Evolutionary conservation across 257 asterid species (phyloP).

Genomic region (Lycium barbarum): DNA sequence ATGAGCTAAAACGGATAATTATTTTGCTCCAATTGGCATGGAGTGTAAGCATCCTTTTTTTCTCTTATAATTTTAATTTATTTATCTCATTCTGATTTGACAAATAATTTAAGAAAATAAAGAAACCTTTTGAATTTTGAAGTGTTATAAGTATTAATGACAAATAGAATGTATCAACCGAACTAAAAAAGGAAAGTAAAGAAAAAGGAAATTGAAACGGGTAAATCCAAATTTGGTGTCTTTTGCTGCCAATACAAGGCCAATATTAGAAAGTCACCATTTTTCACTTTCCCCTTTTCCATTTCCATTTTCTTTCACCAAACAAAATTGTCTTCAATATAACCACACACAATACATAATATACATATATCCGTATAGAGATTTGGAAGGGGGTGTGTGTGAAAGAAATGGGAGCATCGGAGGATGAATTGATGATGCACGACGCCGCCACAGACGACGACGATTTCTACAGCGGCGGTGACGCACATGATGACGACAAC

Average conservation of each 20-base stretch:
- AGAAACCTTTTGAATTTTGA: no score
- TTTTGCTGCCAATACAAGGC: neutral
- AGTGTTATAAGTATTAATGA: no score
- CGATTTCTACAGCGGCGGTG: conserved; percentile 62
- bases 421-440: conserved; percentile 68
- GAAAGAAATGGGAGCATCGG: conserved; percentile 57
- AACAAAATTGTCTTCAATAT: neutral
- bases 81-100: no score
- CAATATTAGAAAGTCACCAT: neutral
- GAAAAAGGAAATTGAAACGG: no score
- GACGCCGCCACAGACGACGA: conserved; percentile 54
- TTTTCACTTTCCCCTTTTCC: neutral
- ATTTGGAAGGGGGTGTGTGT: neutral
- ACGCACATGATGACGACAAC: conserved; percentile 45
- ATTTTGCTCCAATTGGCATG: no score
- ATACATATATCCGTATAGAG: neutral
- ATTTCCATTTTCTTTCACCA: neutral
- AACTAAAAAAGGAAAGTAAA: no score
- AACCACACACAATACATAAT: neutral
- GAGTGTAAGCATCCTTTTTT: no score
- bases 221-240: no score
- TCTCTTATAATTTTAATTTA: no score
- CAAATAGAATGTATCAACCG: no score
- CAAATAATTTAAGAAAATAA: no score
- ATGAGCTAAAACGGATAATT: no score